These are phyloP conservation scores for Candida sp. DNA, from an alignment of 1,139 yeast species.

Conservation along the genomic window DNA sequence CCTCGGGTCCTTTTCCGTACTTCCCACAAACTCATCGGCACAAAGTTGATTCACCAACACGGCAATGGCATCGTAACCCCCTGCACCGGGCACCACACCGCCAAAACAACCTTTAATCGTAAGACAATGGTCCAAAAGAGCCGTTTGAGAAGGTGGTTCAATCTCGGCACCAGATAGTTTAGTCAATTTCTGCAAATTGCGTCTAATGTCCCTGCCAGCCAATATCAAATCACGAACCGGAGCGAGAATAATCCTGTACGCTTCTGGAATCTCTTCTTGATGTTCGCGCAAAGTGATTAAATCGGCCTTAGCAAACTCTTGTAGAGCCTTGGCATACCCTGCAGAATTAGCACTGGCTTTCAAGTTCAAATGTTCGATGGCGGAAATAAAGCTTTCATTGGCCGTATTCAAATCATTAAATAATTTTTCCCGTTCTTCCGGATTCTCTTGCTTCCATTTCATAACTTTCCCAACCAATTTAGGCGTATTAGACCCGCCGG, in stretches of 20 bases:
- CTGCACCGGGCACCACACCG: conserved; percentile 98
- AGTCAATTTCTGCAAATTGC: conserved; percentile 57
- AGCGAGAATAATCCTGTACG: conserved; percentile 2
- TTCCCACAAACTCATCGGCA: conserved; percentile 36
- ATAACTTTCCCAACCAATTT: conserved; percentile 76
- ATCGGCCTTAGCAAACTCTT: not conserved
- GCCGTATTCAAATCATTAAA: conserved; percentile 56
- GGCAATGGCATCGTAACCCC: conserved; percentile 93
- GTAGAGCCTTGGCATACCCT: not conserved
- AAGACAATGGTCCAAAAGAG: conserved; percentile 59
- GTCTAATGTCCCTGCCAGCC: conserved; percentile 49
- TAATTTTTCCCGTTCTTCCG: conserved; percentile 46
- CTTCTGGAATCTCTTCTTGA: not conserved
- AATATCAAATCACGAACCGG: conserved; percentile 21
- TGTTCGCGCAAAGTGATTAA: not conserved
- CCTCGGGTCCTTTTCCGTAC: conserved; percentile 21
- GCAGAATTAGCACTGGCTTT: not conserved
- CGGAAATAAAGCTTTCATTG: conserved; percentile 53
- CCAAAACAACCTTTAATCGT: conserved; percentile 73
- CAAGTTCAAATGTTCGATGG: conserved; percentile 38
- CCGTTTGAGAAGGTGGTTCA: conserved; percentile 79
- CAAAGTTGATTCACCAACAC: conserved; percentile 40
- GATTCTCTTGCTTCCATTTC: conserved; percentile 59
- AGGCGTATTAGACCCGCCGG: conserved; percentile 93
- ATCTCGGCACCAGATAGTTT: conserved; percentile 73